Evolutionary conservation across 2,329 filamentous ascomycete species (phyloP), one percentile per base, ranked within the genome.

Genomic region (Scedosporium apiospermum): DNA sequence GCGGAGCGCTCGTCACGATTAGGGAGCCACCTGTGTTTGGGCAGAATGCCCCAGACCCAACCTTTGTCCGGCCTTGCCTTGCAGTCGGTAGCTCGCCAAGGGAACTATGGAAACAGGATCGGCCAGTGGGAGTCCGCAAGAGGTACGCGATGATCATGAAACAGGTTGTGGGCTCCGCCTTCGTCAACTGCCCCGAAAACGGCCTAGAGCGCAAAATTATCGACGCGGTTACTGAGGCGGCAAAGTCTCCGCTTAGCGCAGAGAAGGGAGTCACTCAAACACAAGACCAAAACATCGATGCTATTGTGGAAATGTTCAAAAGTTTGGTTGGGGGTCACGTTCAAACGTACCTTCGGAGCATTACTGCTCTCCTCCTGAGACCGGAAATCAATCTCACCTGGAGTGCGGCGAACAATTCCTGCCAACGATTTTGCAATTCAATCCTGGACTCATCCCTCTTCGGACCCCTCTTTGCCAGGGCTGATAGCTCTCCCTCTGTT

Each of bases 111-210:
- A n/a, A n/a, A 51, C 30, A 61, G 46, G 12, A 61, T 12, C 14
- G 23, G 4, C 30, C 60, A 9, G 12, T 16, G 46, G 27, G 49
- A 5, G 14, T 57, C 9, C 66, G 60, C 1, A 75, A 74, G 63
- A 69, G 72, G 42, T 74, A 73, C 67, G 75, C 75, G 51, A 70
- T 69, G 34, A 66, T 76, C 55, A 71, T 77, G 71, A 77, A 77
- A 62, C 75, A 77, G 65, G 70, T 77, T 6, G 70, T 75, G 4
- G 76, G 76, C 0, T 68, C 66, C 0, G 69, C 74, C 4, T 77
- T 77, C 59, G 69, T 66, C 3, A 70, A 72, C 4, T 46, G 69
- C 10, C 67, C 72, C 3, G 41, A 38, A 7, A n/a, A 18, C 6
- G 57, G 38, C 14, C n/a, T 21, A 2, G 57, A 58, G 26, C 21